These are phyloP conservation scores for Fragaria ananassa DNA, from an alignment of 306 rosid species.

Conservation along the genomic window DNA sequence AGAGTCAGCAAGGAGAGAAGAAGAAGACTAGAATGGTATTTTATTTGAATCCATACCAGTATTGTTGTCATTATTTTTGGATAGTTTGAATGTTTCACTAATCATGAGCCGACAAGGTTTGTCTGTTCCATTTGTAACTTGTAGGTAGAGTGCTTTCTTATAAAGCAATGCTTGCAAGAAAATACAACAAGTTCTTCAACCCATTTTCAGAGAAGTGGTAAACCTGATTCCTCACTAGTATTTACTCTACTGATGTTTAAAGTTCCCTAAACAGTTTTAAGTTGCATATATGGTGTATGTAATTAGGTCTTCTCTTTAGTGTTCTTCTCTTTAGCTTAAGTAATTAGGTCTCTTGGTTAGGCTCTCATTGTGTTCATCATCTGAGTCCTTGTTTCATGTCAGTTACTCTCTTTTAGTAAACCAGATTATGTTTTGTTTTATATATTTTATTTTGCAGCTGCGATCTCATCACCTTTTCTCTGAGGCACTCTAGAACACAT, in stretches of 20 bases:
- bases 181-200: background rate
- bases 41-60: background rate
- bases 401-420: background rate
- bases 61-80: background rate
- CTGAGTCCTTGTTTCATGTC: background rate
- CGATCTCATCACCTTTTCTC: background rate
- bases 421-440: background rate
- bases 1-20: background rate
- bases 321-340: background rate
- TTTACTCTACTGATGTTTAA: background rate
- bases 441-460: background rate
- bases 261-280: background rate
- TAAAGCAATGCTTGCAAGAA: background rate
- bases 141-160: background rate
- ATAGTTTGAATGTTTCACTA: background rate
- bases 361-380: background rate
- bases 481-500: constrained; percentile 22
- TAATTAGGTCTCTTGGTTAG: background rate
- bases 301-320: background rate
- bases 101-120: background rate
- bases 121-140: background rate
- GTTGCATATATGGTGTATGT: background rate
- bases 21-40: background rate
- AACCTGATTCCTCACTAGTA: background rate
- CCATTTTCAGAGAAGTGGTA: background rate